A percentile compares a stretch with the other conserved stretches of the same genome.
phyloP scores from a whole-genome alignment of 257 asterid species.

The Gentiana macrophylla region DNA sequence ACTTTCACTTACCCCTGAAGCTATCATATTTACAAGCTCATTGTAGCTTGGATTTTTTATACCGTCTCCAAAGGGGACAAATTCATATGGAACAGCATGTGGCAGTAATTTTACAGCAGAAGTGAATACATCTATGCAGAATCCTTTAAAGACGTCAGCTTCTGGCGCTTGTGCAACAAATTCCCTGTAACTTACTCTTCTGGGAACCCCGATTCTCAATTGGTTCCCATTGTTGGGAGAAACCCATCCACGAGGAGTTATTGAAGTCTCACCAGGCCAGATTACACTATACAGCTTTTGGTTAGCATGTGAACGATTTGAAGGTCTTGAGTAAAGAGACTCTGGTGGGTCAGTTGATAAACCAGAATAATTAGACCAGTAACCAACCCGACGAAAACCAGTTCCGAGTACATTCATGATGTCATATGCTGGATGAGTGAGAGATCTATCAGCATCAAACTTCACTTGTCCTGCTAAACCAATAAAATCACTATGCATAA shows the following conservation, averaged over 20 bases:
- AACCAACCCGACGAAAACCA: conserved; percentile 65
- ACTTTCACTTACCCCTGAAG: conserved; percentile 62
- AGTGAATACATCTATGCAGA: conserved; percentile 78
- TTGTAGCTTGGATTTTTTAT: conserved; percentile 54
- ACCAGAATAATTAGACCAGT: conserved; percentile 84
- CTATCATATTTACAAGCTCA: conserved; percentile 46
- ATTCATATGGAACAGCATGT: conserved; percentile 77
- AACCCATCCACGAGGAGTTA: conserved; percentile 94
- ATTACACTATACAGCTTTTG: conserved; percentile 46
- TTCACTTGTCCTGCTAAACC: conserved; percentile 72
- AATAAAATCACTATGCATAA: conserved; percentile 46
- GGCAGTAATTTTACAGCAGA: conserved; percentile 84
- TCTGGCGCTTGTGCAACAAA: conserved; percentile 68
- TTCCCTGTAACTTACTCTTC: conserved; percentile 57
- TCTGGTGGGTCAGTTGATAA: conserved; percentile 61
- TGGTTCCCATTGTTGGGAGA: conserved; percentile 76
- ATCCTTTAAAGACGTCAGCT: conserved; percentile 58
- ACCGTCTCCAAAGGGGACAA: conserved; percentile 78
- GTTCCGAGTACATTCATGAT: conserved; percentile 71
- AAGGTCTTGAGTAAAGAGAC: conserved; percentile 30
- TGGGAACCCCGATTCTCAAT: conserved; percentile 78
- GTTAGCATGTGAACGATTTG: conserved; percentile 42
- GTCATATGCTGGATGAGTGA: conserved; percentile 62
- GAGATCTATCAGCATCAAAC: conserved; percentile 48
- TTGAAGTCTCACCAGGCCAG: conserved; percentile 80